Evolutionary conservation across 2,329 filamentous ascomycete species (phyloP), one percentile per base, ranked within the genome.

Genomic region (Hypoxylon sp.): DNA sequence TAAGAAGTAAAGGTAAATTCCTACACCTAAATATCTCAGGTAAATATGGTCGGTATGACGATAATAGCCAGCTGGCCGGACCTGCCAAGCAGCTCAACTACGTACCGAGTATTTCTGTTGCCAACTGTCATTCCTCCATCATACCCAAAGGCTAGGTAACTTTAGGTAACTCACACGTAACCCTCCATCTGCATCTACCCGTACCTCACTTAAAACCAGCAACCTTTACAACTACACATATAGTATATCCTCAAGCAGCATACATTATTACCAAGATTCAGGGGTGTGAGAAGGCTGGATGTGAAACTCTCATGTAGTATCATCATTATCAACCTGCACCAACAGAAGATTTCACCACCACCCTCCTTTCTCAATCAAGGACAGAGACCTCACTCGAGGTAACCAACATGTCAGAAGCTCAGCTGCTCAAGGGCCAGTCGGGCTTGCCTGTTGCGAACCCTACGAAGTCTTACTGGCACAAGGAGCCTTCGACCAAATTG

Each of bases 381-480:
- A 49, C 60, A 34, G 25, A 30, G 13, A 45, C 14, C n/a, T 41
- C 43, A 19, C 9, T 43, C 14, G 28, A 1, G 55, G 13, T 32
- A 49, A 34, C 45, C 63, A 56, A 46, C 28, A 72, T 72, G 70
- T 25, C 68, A 17, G 58, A 60, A 28, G n/a, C 67, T 30, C 60
- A 72, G 56, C 69, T 74, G 5, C 52, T 73, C 13, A 36, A 61
- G 21, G 72, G 60, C 52, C 82, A 85, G 71, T 80, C 86, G 0
- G 85, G 83, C 52, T 83, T 93, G 19, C 91, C 91, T 2, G 87
- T 86, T 2, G 79, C 82, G 2, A 82, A 86, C 41, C 87, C 90
- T 43, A 90, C 89, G 2, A 76, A 79, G 25, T 92, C 92, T 0
- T 94, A 91, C 82, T 95, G 92, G 92, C 91, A 92, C 75, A 85